Evolutionary conservation across 2,329 filamentous ascomycete species (phyloP), one percentile per base, ranked within the genome.

Genomic region (Hirsutella rhossiliensis): DNA sequence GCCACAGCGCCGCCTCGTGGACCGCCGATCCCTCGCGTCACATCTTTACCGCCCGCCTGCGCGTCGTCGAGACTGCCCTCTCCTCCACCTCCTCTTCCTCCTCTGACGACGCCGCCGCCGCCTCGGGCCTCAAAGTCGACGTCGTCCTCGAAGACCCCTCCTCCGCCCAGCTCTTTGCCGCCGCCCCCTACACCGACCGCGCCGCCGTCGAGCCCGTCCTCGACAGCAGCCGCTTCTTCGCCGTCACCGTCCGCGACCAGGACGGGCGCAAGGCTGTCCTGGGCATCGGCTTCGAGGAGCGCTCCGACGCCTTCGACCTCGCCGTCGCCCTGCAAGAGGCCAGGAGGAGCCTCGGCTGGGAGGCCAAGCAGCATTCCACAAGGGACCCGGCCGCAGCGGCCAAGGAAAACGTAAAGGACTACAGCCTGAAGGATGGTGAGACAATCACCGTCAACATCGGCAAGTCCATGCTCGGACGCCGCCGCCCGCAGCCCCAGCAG

Each of bases 371-470:
- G 19, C 45, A 32, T 20, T 19, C 6, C n/a, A 19, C 9, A n/a
- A 19, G 13, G 38, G 18, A n/a, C 37, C 59, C 57, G 12, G 54
- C 56, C 15, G 63, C 62, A 47, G 18, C 18, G 34, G 61, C 63
- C 47, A 61, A 63, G 45, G 56, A 62, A 39, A 62, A 65, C 37
- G 48, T 49, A 2, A 77, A 75, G 51, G 87, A 94, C 56, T 88
- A 87, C 57, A 89, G 84, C 55, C 62, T 95, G 50, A 94, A 94
- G 62, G 87, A 89, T 47, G 87, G 87, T 11, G 83, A 95, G 71
- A 94, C 84, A 17, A 94, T 94, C 53, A 87, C 82, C 20, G 80
- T 94, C 50, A 86, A 84, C 59, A 72, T 92, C 5, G 77, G 78
- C 19, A 74, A 69, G 31, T 63, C 62, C 41, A 70, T 70, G 50